Percentiles rank a stretch among this genome's conserved stretches.
phyloP scores from a whole-genome alignment of 192 early-diverging fungal genomes.

The Umbelopsis isabellina region DNA sequence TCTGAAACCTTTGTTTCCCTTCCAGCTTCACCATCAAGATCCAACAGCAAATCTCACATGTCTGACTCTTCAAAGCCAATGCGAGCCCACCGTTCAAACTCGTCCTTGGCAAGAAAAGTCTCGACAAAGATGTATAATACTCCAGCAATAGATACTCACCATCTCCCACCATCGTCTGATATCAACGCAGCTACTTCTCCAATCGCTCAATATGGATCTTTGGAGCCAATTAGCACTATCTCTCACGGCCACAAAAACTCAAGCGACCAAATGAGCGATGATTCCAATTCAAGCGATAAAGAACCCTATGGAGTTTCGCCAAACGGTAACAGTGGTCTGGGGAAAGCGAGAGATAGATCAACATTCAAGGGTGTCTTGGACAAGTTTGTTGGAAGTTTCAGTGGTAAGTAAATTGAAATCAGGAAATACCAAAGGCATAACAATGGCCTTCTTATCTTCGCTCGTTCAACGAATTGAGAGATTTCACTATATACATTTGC shows the following conservation, averaged over 20 bases:
- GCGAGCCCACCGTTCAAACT: slow-evolving; percentile 17
- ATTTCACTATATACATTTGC: not conserved
- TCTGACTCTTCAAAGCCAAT: slow-evolving; percentile 16
- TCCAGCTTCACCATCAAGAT: slow-evolving; percentile 16
- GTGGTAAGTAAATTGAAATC: slow-evolving; percentile 40
- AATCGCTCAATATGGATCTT: slow-evolving; percentile 15
- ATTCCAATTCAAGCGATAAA: slow-evolving; percentile 20
- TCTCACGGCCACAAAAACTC: slow-evolving; percentile 1
- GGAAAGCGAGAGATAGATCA: slow-evolving; percentile 38
- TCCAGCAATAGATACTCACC: slow-evolving; percentile 17
- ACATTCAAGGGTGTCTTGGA: slow-evolving; percentile 61
- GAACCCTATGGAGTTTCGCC: slow-evolving; percentile 13
- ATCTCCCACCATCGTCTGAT: slow-evolving; percentile 15
- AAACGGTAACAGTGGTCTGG: not conserved
- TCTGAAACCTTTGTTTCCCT: not conserved
- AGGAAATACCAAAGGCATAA: slow-evolving; percentile 3
- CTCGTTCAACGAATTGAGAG: no score
- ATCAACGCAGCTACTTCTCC: slow-evolving; percentile 8
- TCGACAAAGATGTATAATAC: slow-evolving; percentile 21
- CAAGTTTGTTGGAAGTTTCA: slow-evolving; percentile 52
- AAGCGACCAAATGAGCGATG: slow-evolving; percentile 13
- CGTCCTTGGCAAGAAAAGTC: slow-evolving; percentile 17
- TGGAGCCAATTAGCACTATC: not conserved
- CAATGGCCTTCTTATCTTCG: no score
- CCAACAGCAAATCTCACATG: slow-evolving; percentile 18